Conservation (phyloP, 768 basidiomycete species). For the Daedaleopsis nitida region DNA sequence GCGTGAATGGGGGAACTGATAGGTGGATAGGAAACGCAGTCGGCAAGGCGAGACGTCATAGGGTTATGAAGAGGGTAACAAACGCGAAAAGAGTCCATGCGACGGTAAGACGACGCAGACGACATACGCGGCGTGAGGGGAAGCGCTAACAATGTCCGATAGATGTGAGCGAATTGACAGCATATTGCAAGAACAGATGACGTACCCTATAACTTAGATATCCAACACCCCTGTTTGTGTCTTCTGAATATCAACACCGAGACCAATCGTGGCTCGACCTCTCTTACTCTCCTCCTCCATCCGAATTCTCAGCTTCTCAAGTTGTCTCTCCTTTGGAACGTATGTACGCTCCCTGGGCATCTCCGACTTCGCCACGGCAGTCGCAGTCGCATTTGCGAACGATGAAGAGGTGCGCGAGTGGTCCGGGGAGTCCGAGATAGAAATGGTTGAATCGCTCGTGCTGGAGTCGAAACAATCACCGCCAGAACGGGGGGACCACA, state of each 20-base stretch:
- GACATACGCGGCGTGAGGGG: slow-evolving; percentile 8
- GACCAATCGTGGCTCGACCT: slow-evolving; percentile 5
- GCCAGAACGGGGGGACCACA: slow-evolving; percentile 35
- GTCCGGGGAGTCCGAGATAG: slow-evolving; percentile 8
- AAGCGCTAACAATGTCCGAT: slow-evolving; percentile 1
- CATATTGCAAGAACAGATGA: background rate
- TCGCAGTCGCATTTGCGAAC: slow-evolving; percentile 14
- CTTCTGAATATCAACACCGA: slow-evolving; percentile 15
- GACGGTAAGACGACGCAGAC: slow-evolving; percentile 7
- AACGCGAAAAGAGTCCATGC: slow-evolving; percentile 17
- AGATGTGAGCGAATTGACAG: background rate
- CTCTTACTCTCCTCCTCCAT: slow-evolving; percentile 43
- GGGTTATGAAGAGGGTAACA: slow-evolving; percentile 9
- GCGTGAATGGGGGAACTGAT: slow-evolving; percentile 1
- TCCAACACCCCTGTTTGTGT: slow-evolving; percentile 17
- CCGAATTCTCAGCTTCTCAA: slow-evolving; percentile 60
- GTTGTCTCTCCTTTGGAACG: slow-evolving; percentile 66
- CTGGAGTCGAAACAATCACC: slow-evolving; percentile 21
- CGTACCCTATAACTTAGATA: slow-evolving; percentile 23
- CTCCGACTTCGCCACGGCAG: slow-evolving; percentile 7
- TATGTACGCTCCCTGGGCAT: slow-evolving; percentile 37
- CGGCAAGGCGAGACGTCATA: slow-evolving; percentile 2
- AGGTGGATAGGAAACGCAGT: background rate
- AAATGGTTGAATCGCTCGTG: slow-evolving; percentile 22
- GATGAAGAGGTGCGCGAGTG: slow-evolving; percentile 11